These are phyloP conservation scores for Colletotrichum salicis DNA, from an alignment of 2,329 filamentous ascomycete genomes.

Conservation along the genomic window DNA sequence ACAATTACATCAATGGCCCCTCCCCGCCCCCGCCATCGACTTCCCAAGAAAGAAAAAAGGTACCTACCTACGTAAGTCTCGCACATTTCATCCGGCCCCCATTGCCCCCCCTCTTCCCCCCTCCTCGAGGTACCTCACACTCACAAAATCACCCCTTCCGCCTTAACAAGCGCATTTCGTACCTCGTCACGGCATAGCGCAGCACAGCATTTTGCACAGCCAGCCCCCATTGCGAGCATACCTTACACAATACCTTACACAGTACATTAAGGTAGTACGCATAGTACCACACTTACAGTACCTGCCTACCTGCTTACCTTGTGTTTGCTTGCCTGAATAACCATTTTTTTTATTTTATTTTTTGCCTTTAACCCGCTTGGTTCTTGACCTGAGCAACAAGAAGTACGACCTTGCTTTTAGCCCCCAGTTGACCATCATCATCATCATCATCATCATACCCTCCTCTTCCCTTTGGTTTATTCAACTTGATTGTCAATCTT, in stretches of 20 bases:
- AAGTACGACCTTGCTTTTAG: background rate
- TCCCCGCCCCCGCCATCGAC: slow-evolving; percentile 39
- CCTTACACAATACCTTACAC: too few relatives aligned
- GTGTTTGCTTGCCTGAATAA: background rate
- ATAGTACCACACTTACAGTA: background rate
- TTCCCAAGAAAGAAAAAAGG: slow-evolving; percentile 16
- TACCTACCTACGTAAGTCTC: slow-evolving; percentile 21
- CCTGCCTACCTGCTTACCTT: background rate
- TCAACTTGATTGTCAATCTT: background rate
- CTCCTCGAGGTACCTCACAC: background rate
- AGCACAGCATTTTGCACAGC: slow-evolving; percentile 5
- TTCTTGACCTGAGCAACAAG: background rate
- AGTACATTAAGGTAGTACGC: too few relatives aligned
- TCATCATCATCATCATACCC: background rate
- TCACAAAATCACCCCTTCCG: too few relatives aligned
- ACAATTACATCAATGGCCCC: slow-evolving; percentile 46
- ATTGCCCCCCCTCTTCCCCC: background rate
- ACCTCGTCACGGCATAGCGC: background rate
- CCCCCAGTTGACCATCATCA: background rate
- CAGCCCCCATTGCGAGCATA: background rate
- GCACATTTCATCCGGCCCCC: slow-evolving; percentile 1
- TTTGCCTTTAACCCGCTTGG: background rate
- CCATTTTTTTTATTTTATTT: background rate
- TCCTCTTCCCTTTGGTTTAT: background rate
- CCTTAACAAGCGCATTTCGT: too few relatives aligned